A percentile compares a stretch with the other conserved stretches of the same genome.
These are phyloP conservation scores for Teunomyces funiuensis DNA, from an alignment of 805 yeast genomes.

Conservation along the genomic window DNA sequence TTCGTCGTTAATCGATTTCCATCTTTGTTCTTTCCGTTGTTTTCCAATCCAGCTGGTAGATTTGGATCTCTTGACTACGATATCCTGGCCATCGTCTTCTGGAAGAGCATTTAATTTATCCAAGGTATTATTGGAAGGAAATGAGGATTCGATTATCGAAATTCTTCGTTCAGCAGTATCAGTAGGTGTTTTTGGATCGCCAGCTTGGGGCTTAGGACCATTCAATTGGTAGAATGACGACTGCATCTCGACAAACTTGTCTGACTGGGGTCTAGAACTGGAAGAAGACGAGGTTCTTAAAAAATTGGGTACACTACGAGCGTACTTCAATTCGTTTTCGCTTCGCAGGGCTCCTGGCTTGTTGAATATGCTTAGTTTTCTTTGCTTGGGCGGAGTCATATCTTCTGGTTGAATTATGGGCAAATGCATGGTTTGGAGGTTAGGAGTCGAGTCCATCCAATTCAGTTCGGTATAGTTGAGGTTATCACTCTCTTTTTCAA, in stretches of 20 bases:
- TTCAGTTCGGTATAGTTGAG: conserved; percentile 13
- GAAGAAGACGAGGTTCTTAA: not conserved
- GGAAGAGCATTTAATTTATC: not conserved
- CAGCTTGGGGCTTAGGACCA: not conserved
- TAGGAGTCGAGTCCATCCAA: conserved; percentile 22
- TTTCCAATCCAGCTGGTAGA: conserved; percentile 21
- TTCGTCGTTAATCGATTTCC: conserved; percentile 31
- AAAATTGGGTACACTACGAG: conserved; percentile 16
- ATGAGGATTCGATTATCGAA: not conserved
- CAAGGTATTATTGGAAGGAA: not conserved
- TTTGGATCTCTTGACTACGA: conserved; percentile 25
- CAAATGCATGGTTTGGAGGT: not conserved
- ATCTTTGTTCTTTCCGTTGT: conserved; percentile 17
- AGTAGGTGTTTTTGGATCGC: not conserved
- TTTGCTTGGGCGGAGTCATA: not conserved
- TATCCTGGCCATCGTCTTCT: conserved; percentile 1
- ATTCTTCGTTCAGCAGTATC: conserved; percentile 1
- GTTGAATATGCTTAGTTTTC: conserved; percentile 9
- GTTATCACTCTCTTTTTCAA: conserved; percentile 12
- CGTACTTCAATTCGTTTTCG: conserved; percentile 9
- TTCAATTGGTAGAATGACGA: conserved; percentile 2
- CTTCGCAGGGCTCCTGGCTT: not conserved
- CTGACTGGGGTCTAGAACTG: not conserved
- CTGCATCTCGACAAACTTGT: conserved; percentile 8
- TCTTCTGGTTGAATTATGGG: not conserved